Base-by-base conservation (phyloP, 805 yeast genomes). In the Lipomyces oligophaga region DNA sequence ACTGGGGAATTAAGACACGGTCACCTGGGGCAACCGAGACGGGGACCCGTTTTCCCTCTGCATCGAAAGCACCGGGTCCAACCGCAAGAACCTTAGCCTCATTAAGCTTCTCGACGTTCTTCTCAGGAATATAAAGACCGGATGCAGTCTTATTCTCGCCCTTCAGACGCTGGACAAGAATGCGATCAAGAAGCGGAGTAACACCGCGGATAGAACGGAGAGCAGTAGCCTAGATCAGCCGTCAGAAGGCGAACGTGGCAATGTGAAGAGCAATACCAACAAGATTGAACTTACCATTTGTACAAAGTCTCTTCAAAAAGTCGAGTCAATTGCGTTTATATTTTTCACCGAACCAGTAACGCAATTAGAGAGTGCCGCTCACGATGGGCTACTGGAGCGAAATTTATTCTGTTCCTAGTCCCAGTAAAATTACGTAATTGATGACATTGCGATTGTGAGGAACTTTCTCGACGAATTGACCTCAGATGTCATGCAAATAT, bases 171-270 rank as follows among this genome's bases (percentile, higher is more conserved):
- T 89, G 97, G 54, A 93, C 96, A 55, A 93, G 79, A 52, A 93
- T 90, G 73, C 98, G 84, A 81, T 93, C 97, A 60, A 93, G 76
- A 60, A 94, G 80, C 56, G 98, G 98, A 58, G 83, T 81, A 65
- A 93, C 83, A 49, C 87, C 78, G 72, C 87, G 83, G 62, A 86
- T 93, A 58, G 85, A 80, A 69, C 85, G 88, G 76, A 51, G 78
- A 69, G 79, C 72, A 42, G 60, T 65, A 30, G 59, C 41, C 49
- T 47, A 39, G 19, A n/a, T n/a, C n/a, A n/a, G n/a, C n/a, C n/a
- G n/a, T n/a, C n/a, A n/a, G n/a, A n/a, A n/a, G n/a, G n/a, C n/a
- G n/a, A n/a, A n/a, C n/a, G n/a, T n/a, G n/a, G n/a, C n/a, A n/a
- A n/a, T n/a, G n/a, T n/a, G n/a, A n/a, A n/a, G n/a, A n/a, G n/a